Evolutionary conservation across 805 yeast genomes (phyloP), one percentile per base, ranked within the genome.

Genomic region (Isabelozyma pseudorhagii): DNA sequence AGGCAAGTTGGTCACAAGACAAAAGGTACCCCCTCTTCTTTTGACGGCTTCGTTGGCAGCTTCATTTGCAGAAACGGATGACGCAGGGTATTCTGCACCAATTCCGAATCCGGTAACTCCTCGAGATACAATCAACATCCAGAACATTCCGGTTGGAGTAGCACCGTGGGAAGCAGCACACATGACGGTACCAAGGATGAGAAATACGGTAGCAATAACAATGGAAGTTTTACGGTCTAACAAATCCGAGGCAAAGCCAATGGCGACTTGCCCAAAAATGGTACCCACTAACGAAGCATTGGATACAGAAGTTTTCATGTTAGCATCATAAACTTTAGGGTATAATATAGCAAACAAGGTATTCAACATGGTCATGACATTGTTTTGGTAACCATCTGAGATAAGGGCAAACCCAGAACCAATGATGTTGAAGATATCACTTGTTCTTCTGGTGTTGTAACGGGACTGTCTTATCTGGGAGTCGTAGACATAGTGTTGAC

Each of bases 81-180:
- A 81, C 1, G 87, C 83, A 9, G 87, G 85, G 60, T 85, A 86
- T 61, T 86, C 91, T 36, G 89, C 89, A 53, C 91, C 91, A 49
- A 85, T 80, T 53, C 94, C 94, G 54, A 85, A 81, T 42, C 94
- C 96, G 44, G 86, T 81, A 8, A 85, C 75, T 57, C 93, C 93
- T 64, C 93, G 76, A 52, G 81, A 72, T n/a, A 87, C 82, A 43
- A 83, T 80, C 59, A 87, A 69, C 89, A 83, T 84, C 90, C 88
- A 85, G 60, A 86, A 81, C 85, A 86, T 80, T 9, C 90, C 90
- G 2, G 84, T 72, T 34, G 60, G 60, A 14, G 82, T 55, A 1
- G 52, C 59, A 38, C 91, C 92, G 56, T 85, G 87, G 10, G 91
- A 72, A 17, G 88, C 90, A 42, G 90, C 81, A 63, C 88, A 85